Percentiles rank a stretch among this genome's conserved stretches.
These are phyloP conservation scores for Chlamydomonas schloesseri DNA, from an alignment of 139 green algal genomes.

Conservation along the genomic window DNA sequence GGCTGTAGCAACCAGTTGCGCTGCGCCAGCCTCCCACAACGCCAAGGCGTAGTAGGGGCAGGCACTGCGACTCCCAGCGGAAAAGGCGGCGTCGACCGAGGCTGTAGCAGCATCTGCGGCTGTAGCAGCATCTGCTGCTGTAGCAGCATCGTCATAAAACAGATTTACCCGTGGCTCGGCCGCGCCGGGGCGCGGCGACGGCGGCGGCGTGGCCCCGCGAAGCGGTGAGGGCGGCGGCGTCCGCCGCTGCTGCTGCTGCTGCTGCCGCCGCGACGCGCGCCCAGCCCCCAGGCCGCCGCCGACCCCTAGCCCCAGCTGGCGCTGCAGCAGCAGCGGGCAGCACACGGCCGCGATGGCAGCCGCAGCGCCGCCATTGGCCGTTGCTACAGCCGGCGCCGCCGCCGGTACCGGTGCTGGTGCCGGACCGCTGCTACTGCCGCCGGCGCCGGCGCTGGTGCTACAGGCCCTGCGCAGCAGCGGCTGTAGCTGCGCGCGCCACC, in stretches of 20 bases:
- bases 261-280: background rate
- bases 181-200: too few relatives aligned
- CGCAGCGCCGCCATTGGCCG: background rate
- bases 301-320: too few relatives aligned
- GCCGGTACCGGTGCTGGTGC: background rate
- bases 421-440: background rate
- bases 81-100: too few relatives aligned
- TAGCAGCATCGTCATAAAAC: too few relatives aligned
- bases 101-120: too few relatives aligned
- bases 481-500: too few relatives aligned
- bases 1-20: background rate
- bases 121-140: too few relatives aligned
- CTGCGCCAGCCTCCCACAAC: background rate
- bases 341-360: background rate
- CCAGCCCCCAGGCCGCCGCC: too few relatives aligned
- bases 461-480: too few relatives aligned
- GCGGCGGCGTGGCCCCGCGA: background rate
- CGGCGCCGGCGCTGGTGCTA: background rate
- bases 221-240: background rate
- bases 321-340: background rate
- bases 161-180: too few relatives aligned
- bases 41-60: slow-evolving; percentile 2
- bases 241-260: too few relatives aligned
- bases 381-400: background rate
- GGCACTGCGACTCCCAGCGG: too few relatives aligned